Base-by-base conservation (phyloP, 495 filamentous ascomycete genomes). In the Penicillium turbatum region DNA sequence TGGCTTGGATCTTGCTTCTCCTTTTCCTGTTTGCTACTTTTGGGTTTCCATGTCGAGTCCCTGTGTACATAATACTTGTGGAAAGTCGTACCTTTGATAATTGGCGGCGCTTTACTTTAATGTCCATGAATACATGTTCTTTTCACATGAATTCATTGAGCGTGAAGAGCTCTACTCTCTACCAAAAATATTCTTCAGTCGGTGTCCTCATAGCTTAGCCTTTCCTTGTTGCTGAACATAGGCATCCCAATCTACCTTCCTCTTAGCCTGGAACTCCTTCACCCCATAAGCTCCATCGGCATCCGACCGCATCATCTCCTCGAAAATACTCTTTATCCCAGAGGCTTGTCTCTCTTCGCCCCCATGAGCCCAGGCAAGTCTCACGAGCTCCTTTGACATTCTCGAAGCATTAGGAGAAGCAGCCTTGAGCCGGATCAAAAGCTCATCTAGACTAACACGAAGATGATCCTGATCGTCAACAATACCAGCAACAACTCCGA, bases 371-470 rank as follows among this genome's bases (percentile, higher is more conserved):
- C 59, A 63, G 2, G 56, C 62, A 24, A 66, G 57, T 16, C 49
- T 36, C 5, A 64, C 52, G 11, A 65, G 24, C 27, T 66, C 59
- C 49, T 61, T 63, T 12, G 66, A 66, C 50, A 63, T 64, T 3
- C 60, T 43, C 1, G 66, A 64, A 5, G 53, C 64, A 44, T 52
- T 39, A 2, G 63, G 55, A 0, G 55, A 62, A 10, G 57, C 57
- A 11, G 27, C 40, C 16, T 51, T 59, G 9, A 68, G 35, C 30
- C 30, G 36, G 0, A 27, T 3, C 12, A 66, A 47, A n/a, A 62
- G 32, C 10, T 7, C 35, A 37, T 62, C 54, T 16, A 66, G 15
- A 1, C 19, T 10, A 6, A 1, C 7, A 0, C 36, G 24, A 9
- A 66, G 44, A 17, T 56, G 10, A 10, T 48, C 48, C 6, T 30